Conservation (phyloP, 192 early-diverging fungal genomes). For the Helicostylum pulchrum region DNA sequence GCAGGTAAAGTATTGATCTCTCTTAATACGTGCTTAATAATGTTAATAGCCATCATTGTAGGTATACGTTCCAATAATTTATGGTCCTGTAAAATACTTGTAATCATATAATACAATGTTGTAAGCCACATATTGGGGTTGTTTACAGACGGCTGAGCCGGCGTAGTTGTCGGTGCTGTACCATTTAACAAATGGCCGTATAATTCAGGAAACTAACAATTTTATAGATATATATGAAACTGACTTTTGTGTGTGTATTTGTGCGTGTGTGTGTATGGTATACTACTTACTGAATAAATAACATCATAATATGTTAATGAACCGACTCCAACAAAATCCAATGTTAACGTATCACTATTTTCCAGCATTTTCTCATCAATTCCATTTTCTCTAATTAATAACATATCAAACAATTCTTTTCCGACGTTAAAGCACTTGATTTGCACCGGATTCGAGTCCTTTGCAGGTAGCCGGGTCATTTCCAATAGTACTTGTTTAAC, state of each 20-base stretch:
- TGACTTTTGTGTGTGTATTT: no score
- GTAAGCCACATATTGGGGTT: slow-evolving; percentile 49
- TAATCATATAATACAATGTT: slow-evolving; percentile 42
- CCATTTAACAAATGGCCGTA: slow-evolving; percentile 33
- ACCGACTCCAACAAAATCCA: slow-evolving; percentile 1
- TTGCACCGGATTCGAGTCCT: slow-evolving; percentile 17
- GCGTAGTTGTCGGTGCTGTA: slow-evolving; percentile 5
- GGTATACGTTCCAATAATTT: slow-evolving; percentile 44
- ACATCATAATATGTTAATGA: slow-evolving; percentile 30
- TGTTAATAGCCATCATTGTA: slow-evolving; percentile 39
- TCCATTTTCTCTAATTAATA: slow-evolving; percentile 20
- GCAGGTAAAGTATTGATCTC: slow-evolving; percentile 47
- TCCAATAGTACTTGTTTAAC: slow-evolving; percentile 34
- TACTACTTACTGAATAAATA: slow-evolving; percentile 32
- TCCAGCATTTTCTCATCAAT: neutral
- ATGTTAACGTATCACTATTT: neutral
- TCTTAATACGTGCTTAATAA: slow-evolving; percentile 49
- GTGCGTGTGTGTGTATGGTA: no score
- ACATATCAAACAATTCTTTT: slow-evolving; percentile 27
- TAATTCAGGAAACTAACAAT: slow-evolving; percentile 30
- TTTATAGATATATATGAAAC: no score
- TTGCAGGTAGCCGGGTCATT: slow-evolving; percentile 23
- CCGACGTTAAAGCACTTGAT: slow-evolving; percentile 25
- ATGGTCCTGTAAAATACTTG: slow-evolving; percentile 39
- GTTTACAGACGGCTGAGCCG: slow-evolving; percentile 30